These are phyloP conservation scores for Calocybe indica DNA, from an alignment of 768 basidiomycete genomes.

Conservation along the genomic window DNA sequence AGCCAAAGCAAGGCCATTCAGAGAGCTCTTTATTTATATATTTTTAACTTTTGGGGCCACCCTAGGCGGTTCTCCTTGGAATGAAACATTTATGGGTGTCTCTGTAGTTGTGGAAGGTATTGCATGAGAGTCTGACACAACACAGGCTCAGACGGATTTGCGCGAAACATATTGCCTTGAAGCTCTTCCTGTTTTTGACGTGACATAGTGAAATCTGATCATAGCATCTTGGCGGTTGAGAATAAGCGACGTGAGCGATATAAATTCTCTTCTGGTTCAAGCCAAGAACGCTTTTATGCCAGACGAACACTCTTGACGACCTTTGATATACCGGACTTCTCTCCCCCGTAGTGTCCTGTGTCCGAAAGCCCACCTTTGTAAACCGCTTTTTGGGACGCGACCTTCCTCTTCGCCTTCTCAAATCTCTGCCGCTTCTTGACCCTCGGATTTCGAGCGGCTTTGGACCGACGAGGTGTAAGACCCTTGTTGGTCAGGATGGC, in stretches of 20 bases:
- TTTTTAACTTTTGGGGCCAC: no score
- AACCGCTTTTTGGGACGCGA: constrained; percentile 85
- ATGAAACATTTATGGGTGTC: no score
- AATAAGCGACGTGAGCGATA: constrained; percentile 3
- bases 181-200: no score
- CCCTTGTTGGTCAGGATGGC: constrained; percentile 94
- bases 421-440: constrained; percentile 94
- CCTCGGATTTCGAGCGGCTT: constrained; percentile 90
- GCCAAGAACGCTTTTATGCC: constrained; percentile 24
- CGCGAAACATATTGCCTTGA: no score
- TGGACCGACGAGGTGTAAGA: constrained; percentile 84
- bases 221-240: no score
- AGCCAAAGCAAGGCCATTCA: no score
- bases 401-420: constrained; percentile 92
- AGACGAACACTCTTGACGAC: constrained; percentile 84
- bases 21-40: no score
- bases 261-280: constrained; percentile 2
- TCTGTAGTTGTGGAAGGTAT: no score
- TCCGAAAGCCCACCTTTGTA: constrained; percentile 82
- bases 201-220: no score
- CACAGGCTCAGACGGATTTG: no score
- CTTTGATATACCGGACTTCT: constrained; percentile 88
- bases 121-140: no score
- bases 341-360: constrained; percentile 76
- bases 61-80: no score